Base-by-base conservation (phyloP, 192 early-diverging fungal species). In the Backusella macrospora region DNA sequence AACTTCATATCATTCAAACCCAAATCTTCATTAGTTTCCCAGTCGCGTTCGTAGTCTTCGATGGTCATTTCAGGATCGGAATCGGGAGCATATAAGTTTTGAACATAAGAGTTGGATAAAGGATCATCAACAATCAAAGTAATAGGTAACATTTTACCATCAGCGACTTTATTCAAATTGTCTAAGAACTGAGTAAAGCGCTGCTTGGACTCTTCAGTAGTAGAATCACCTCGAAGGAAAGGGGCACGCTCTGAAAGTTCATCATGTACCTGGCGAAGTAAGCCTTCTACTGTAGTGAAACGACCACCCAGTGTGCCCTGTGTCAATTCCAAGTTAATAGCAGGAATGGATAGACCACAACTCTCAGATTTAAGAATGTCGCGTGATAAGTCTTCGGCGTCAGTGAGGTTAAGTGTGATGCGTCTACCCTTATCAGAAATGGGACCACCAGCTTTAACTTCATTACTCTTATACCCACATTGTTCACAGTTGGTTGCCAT, bases 291-390 rank as follows among this genome's bases (percentile, higher is more conserved):
- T 3, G 96, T 98, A 3, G 96, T 98, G 76, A 98, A 98, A 40
- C 94, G 87, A 8, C 96, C 96, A 62, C 96, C 96, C 71, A 98
- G 82, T 2, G 96, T 98, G 46, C 96, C 96, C 8, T 89, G 83
- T 29, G 88, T 81, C 80, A 98, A 80, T 78, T 97, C 93, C 29
- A 98, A 78, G 39, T 95, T 89, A 68, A 96, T 89, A 75, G 97
- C 96, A 38, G 96, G 96, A 64, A 98, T 92, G 2, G 75, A 83
- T 66, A 98, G 81, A 52, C 95, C 93, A 79, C 96, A 96, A 12
- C 95, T 96, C 81, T 98, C 96, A 7, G 92, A 93, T 86, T 98
- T 98, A 38, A 98, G 86, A 59, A 98, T 94, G 80, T 98, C 96
- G 40, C 96, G 85, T 37, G 90, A 93, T 71, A 98, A 83, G 83